Percentiles rank a stretch among this genome's conserved stretches.
phyloP scores from a whole-genome alignment of 1,284 basidiomycete species.

The Malassezia slooffiae region DNA sequence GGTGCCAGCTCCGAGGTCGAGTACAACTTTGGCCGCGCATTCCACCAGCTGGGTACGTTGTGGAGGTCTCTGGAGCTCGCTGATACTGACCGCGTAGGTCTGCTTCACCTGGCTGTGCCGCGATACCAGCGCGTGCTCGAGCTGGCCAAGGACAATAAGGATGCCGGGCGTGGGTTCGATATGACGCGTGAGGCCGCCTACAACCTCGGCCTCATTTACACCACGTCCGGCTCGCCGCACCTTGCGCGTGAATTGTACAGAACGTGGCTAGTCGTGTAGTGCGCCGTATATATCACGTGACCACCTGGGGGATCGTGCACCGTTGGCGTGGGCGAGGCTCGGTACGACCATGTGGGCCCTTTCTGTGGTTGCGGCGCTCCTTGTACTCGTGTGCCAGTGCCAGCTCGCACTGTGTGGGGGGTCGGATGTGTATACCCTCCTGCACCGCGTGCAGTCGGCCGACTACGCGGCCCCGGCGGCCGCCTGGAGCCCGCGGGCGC shows the following conservation, averaged over 20 bases:
- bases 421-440: conserved; percentile 1
- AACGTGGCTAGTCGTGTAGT: conserved; percentile 19
- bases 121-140: conserved; percentile 28
- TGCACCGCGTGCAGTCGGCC: conserved; percentile 9
- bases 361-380: too few relatives aligned
- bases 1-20: conserved; percentile 55
- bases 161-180: conserved; percentile 3
- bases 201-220: conserved; percentile 35
- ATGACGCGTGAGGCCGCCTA: conserved; percentile 35
- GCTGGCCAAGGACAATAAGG: conserved; percentile 10
- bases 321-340: too few relatives aligned
- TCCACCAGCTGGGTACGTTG: conserved; percentile 60
- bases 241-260: conserved; percentile 19
- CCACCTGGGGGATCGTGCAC: too few relatives aligned
- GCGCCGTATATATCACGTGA: conserved; percentile 3
- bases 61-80: background rate
- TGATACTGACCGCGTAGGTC: conserved; percentile 8
- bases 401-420: too few relatives aligned
- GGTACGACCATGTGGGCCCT: too few relatives aligned
- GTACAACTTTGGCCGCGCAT: conserved; percentile 79
- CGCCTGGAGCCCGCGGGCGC: conserved; percentile 5
- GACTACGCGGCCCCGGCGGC: background rate
- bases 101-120: conserved; percentile 31
- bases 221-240: conserved; percentile 18
- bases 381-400: too few relatives aligned